Evolutionary conservation across 202 grass and related monocot species (phyloP).

Genomic region (Hordeum pubiflorum): DNA sequence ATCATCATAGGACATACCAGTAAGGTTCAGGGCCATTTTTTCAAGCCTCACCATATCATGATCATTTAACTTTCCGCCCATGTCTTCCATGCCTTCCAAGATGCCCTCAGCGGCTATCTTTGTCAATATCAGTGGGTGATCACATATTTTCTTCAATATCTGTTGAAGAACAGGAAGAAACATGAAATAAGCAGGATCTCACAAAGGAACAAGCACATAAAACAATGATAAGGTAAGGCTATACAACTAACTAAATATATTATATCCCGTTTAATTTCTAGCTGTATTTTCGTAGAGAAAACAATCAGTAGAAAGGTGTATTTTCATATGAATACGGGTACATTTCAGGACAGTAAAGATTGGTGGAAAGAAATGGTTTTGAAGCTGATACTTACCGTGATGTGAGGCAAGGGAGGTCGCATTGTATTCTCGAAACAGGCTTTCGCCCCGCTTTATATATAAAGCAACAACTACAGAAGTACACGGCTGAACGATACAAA

Average conservation of each 20-base stretch:
- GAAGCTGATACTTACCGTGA: constrained; percentile 53
- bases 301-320: not conserved
- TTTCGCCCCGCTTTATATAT: no score
- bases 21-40: constrained; percentile 64
- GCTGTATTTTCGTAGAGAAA: not conserved
- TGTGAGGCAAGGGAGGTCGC: constrained; percentile 44
- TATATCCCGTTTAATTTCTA: not conserved
- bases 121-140: constrained; percentile 73
- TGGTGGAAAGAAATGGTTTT: not conserved
- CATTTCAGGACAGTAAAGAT: not conserved
- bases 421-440: no score
- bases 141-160: constrained; percentile 93
- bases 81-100: constrained; percentile 82
- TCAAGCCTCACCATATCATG: constrained; percentile 61
- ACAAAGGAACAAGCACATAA: not conserved
- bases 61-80: constrained; percentile 57
- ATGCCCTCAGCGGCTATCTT: constrained; percentile 72
- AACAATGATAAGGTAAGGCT: not conserved
- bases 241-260: not conserved
- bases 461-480: no score
- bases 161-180: constrained; percentile 28
- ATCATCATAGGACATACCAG: constrained; percentile 57
- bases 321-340: not conserved
- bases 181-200: not conserved
- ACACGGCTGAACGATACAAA: no score